Evolutionary conservation across 2,329 filamentous ascomycete genomes (phyloP).

Genomic region (Xylariaceae sp.): DNA sequence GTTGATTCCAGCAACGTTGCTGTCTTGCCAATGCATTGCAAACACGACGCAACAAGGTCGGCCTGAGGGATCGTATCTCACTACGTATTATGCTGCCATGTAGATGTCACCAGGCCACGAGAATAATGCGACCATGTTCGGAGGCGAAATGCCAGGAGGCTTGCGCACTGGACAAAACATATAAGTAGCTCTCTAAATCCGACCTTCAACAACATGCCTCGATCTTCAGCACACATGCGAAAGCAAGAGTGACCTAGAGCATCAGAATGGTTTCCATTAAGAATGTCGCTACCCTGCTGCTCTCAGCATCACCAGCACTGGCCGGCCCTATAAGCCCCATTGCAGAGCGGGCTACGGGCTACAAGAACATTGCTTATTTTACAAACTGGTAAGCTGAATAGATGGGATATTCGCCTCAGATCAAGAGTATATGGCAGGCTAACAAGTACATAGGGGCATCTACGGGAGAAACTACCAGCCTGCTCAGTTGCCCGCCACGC

Average conservation of each 20-base stretch:
- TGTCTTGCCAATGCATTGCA: conserved; percentile 6
- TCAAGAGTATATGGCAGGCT: conserved; percentile 6
- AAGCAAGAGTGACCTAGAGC: conserved; percentile 5
- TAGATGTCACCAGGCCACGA: neutral
- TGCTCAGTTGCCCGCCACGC: conserved; percentile 63
- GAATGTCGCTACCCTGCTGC: conserved; percentile 21
- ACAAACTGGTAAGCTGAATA: conserved; percentile 43
- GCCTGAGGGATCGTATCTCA: conserved; percentile 8
- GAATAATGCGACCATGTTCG: too few species aligned
- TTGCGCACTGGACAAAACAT: too few species aligned
- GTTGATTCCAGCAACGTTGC: conserved; percentile 29
- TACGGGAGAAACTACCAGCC: conserved; percentile 73
- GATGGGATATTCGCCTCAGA: neutral
- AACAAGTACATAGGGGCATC: conserved; percentile 52
- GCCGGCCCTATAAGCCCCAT: conserved; percentile 21
- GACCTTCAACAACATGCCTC: conserved; percentile 7
- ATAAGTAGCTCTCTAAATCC: conserved; percentile 4
- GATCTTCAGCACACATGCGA: conserved; percentile 5
- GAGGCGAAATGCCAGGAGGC: too few species aligned
- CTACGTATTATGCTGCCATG: conserved; percentile 11
- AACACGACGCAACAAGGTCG: neutral
- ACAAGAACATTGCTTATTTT: conserved; percentile 47
- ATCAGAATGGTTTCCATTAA: conserved; percentile 25
- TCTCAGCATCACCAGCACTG: conserved; percentile 25
- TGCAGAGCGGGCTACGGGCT: conserved; percentile 28